Conservation (phyloP, 768 basidiomycete genomes). For the Crepidotus variabilis region DNA sequence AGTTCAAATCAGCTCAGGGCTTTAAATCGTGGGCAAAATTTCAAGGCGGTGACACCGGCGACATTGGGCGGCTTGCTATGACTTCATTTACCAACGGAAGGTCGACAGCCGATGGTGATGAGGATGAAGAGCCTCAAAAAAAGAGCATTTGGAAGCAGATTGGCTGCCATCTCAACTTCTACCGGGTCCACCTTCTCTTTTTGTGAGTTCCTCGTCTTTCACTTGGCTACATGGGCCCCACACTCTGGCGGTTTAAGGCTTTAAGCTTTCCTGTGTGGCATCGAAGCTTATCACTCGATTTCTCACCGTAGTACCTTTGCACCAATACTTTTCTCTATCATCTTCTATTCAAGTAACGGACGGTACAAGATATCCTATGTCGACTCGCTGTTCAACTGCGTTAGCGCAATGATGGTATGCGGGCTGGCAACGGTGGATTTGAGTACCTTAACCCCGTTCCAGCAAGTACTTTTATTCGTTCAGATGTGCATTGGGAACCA, state of each 20-base stretch:
- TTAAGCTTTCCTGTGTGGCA: not conserved
- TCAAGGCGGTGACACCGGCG: too few species aligned
- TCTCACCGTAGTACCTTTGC: constrained; percentile 56
- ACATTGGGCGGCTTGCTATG: not conserved
- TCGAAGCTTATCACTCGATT: constrained; percentile 7
- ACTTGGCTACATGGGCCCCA: not conserved
- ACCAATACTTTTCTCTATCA: constrained; percentile 73
- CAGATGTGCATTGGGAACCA: constrained; percentile 78
- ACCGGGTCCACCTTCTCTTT: constrained; percentile 55
- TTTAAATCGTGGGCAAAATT: not conserved
- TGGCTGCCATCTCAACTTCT: constrained; percentile 60
- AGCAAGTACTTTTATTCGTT: constrained; percentile 67
- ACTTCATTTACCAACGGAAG: not conserved
- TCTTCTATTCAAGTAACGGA: constrained; percentile 85
- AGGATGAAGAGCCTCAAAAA: not conserved
- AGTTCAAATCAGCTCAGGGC: not conserved
- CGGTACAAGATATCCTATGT: constrained; percentile 65
- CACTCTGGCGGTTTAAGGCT: too few species aligned
- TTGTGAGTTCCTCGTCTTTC: constrained; percentile 40
- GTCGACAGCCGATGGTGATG: not conserved
- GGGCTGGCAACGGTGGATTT: constrained; percentile 71
- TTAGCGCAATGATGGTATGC: constrained; percentile 77
- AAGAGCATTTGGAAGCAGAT: constrained; percentile 25
- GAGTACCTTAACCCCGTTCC: constrained; percentile 64
- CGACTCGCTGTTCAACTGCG: constrained; percentile 74